Evolutionary conservation across 2,329 filamentous ascomycete species (phyloP).

Genomic region (Metarhizium robertsii): DNA sequence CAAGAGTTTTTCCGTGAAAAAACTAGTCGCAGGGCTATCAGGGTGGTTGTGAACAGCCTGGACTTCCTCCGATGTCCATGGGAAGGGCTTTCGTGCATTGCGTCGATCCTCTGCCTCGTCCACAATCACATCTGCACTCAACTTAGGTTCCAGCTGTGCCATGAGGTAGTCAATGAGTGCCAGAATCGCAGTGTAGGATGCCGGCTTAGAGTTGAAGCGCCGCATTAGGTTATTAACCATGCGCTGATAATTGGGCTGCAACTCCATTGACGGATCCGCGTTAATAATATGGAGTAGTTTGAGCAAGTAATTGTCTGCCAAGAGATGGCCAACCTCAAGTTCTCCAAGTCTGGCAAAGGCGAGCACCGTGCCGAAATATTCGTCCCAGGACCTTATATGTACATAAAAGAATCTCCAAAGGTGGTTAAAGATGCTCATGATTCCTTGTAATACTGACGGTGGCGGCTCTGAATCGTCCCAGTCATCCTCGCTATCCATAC

Average conservation of each 20-base stretch:
- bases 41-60: conserved; percentile 32
- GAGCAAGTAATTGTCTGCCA: conserved; percentile 52
- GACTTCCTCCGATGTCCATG: conserved; percentile 37
- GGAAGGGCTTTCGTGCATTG: conserved; percentile 24
- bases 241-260: conserved; percentile 45
- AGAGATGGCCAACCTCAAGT: conserved; percentile 46
- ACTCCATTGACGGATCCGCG: conserved; percentile 43
- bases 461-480: conserved; percentile 6
- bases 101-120: conserved; percentile 31
- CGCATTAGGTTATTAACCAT: conserved; percentile 44
- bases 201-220: conserved; percentile 37
- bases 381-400: conserved; percentile 60
- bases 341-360: conserved; percentile 54
- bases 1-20: conserved; percentile 60
- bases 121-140: conserved; percentile 25
- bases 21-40: conserved; percentile 25
- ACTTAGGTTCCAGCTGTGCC: conserved; percentile 28
- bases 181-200: conserved; percentile 46
- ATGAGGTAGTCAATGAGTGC: conserved; percentile 37
- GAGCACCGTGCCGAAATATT: conserved; percentile 64
- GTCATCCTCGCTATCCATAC: conserved; percentile 22
- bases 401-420: conserved; percentile 56
- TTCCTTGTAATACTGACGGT: conserved; percentile 18
- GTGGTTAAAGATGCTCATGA: conserved; percentile 39
- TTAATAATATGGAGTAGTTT: conserved; percentile 51